Evolutionary conservation across 352 stramenopile genomes (phyloP).

Genomic region (Halophytophthora batemanensis): DNA sequence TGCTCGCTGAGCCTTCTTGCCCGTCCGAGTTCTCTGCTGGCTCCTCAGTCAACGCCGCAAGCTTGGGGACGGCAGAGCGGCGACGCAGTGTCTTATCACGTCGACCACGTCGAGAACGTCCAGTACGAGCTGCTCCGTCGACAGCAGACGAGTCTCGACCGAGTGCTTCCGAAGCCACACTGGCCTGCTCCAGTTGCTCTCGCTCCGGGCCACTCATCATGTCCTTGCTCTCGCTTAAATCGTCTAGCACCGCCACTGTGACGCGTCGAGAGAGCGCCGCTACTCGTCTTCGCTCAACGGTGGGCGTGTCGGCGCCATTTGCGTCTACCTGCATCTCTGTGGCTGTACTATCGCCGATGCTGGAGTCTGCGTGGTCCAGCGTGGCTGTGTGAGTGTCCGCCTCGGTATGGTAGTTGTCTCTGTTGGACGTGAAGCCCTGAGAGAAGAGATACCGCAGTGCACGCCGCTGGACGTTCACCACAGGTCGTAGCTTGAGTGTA

Average conservation of each 20-base stretch:
- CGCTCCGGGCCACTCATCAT: constrained; percentile 31
- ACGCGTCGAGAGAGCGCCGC: constrained; percentile 30
- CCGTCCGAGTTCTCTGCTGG: constrained; percentile 18
- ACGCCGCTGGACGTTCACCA: constrained; percentile 51
- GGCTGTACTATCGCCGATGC: background rate
- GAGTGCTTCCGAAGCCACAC: constrained; percentile 26
- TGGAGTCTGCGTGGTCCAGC: background rate
- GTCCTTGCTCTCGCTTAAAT: constrained; percentile 38
- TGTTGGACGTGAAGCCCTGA: constrained; percentile 40
- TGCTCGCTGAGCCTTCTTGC: constrained; percentile 1
- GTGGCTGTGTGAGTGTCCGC: constrained; percentile 2
- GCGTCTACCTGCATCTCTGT: constrained; percentile 15
- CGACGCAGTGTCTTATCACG: constrained; percentile 46
- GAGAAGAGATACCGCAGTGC: constrained; percentile 68
- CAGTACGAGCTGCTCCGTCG: background rate
- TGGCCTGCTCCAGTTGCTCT: constrained; percentile 38
- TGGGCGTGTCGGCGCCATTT: constrained; percentile 1
- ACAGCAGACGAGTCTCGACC: constrained; percentile 14
- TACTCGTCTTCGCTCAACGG: constrained; percentile 17
- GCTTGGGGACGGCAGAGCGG: constrained; percentile 31
- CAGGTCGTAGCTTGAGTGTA: constrained; percentile 62
- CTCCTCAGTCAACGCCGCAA: constrained; percentile 46
- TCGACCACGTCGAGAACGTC: constrained; percentile 16
- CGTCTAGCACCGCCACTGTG: constrained; percentile 48
- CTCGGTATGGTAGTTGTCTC: constrained; percentile 22